Conservation (phyloP, 2,329 filamentous ascomycete genomes). For the Calonectria pseudoreteaudii region DNA sequence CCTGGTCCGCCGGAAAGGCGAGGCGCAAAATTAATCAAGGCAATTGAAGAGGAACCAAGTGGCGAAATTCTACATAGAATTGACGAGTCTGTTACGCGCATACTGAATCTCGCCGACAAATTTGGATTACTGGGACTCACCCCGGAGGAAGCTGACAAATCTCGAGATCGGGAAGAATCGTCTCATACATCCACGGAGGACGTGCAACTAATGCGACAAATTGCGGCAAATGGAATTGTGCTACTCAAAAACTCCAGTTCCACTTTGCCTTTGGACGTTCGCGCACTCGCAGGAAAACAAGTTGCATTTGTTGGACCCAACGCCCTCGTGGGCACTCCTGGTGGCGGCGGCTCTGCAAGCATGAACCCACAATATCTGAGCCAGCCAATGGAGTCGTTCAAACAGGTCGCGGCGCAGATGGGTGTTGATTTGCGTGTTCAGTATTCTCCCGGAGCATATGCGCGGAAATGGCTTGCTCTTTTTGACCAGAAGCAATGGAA, state of each 20-base stretch:
- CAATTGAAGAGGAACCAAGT: slow-evolving; percentile 26
- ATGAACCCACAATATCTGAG: slow-evolving; percentile 26
- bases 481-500: slow-evolving; percentile 5
- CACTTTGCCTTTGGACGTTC: slow-evolving; percentile 4
- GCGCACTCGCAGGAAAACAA: slow-evolving; percentile 27
- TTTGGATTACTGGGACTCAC: neutral
- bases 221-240: slow-evolving; percentile 31
- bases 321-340: slow-evolving; percentile 10
- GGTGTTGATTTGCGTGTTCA: neutral
- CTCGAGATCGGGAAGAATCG: slow-evolving; percentile 24
- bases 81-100: neutral
- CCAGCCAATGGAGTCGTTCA: slow-evolving; percentile 20
- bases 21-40: slow-evolving; percentile 29
- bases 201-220: slow-evolving; percentile 25
- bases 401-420: neutral
- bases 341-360: slow-evolving; percentile 20
- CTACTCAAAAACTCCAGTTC: slow-evolving; percentile 29
- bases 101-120: slow-evolving; percentile 9
- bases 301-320: slow-evolving; percentile 39
- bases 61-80: slow-evolving; percentile 9
- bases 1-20: slow-evolving; percentile 43
- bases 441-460: slow-evolving; percentile 6
- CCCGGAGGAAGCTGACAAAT: neutral
- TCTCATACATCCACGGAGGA: slow-evolving; percentile 18
- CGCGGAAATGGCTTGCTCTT: slow-evolving; percentile 18